Percentiles rank a stretch among this genome's conserved stretches.
These are phyloP conservation scores for Stereocaulon alpinum DNA, from an alignment of 495 filamentous ascomycete species.

Conservation along the genomic window DNA sequence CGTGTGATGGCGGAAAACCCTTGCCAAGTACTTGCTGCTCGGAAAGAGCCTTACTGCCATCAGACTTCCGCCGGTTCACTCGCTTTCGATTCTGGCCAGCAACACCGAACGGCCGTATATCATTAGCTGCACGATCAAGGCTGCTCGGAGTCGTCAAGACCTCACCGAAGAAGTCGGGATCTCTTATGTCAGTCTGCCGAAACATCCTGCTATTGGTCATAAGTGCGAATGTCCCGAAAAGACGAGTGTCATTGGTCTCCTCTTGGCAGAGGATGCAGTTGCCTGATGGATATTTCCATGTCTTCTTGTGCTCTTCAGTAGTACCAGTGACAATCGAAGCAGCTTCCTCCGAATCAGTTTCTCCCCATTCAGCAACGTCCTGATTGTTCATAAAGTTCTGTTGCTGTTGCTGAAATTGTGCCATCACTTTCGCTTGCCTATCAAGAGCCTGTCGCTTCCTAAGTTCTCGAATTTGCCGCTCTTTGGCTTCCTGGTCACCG, in stretches of 20 bases:
- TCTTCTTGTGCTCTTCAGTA: constrained; percentile 54
- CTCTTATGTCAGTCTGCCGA: constrained; percentile 70
- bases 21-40: constrained; percentile 80
- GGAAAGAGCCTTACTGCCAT: constrained; percentile 55
- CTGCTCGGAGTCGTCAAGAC: constrained; percentile 60
- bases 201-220: constrained; percentile 80
- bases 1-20: constrained; percentile 64
- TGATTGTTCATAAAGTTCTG: constrained; percentile 85
- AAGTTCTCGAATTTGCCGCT: constrained; percentile 51
- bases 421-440: constrained; percentile 87
- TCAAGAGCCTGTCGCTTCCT: constrained; percentile 86
- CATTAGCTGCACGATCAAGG: constrained; percentile 73
- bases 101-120: constrained; percentile 78
- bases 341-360: constrained; percentile 57
- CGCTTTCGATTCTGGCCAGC: constrained; percentile 71
- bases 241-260: constrained; percentile 76
- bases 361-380: constrained; percentile 75
- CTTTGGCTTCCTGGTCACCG: constrained; percentile 30
- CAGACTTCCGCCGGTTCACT: constrained; percentile 62
- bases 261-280: constrained; percentile 96
- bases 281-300: constrained; percentile 87
- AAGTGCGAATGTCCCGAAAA: constrained; percentile 87
- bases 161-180: constrained; percentile 77
- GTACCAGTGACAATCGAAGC: constrained; percentile 46
- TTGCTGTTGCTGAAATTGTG: constrained; percentile 93